These are phyloP conservation scores for Fonsecaea nubica DNA, from an alignment of 2,329 filamentous ascomycete genomes.

Conservation along the genomic window DNA sequence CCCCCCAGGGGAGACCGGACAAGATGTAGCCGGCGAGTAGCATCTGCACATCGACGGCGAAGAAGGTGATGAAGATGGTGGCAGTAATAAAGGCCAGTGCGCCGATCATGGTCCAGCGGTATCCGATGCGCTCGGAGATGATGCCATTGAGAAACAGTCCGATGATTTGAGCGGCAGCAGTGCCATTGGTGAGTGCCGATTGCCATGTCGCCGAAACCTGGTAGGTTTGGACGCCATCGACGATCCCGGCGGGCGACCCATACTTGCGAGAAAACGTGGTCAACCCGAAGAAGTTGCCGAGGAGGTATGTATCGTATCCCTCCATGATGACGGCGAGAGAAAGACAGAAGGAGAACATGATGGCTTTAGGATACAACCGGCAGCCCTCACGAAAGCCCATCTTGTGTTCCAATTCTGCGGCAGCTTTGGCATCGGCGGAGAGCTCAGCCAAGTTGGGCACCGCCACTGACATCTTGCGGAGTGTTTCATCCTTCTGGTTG, in stretches of 20 bases:
- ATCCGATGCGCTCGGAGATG: slow-evolving; percentile 55
- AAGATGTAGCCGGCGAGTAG: slow-evolving; percentile 49
- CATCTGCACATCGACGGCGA: slow-evolving; percentile 46
- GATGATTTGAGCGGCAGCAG: slow-evolving; percentile 40
- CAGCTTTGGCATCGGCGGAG: slow-evolving; percentile 38
- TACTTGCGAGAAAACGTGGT: slow-evolving; percentile 37
- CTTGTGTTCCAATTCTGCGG: slow-evolving; percentile 36
- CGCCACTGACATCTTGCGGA: slow-evolving; percentile 41
- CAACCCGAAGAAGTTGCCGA: slow-evolving; percentile 41
- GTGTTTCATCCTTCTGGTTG: slow-evolving; percentile 40
- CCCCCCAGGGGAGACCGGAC: slow-evolving; percentile 50
- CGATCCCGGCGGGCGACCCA: slow-evolving; percentile 29
- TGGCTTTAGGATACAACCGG: slow-evolving; percentile 76
- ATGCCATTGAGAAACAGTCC: slow-evolving; percentile 40
- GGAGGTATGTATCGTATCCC: slow-evolving; percentile 41
- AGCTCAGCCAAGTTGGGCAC: slow-evolving; percentile 40
- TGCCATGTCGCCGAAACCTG: slow-evolving; percentile 48
- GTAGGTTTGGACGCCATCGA: slow-evolving; percentile 36
- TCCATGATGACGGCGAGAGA: slow-evolving; percentile 41
- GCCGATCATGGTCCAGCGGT: slow-evolving; percentile 42
- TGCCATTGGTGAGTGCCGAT: slow-evolving; percentile 50
- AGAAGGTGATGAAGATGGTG: slow-evolving; percentile 51
- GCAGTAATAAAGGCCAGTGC: slow-evolving; percentile 40
- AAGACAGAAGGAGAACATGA: slow-evolving; percentile 37
- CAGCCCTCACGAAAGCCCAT: slow-evolving; percentile 68